Evolutionary conservation across 2,329 filamentous ascomycete genomes (phyloP), one percentile per base, ranked within the genome.

Genomic region (Ceratocystiopsis brevicomis): DNA sequence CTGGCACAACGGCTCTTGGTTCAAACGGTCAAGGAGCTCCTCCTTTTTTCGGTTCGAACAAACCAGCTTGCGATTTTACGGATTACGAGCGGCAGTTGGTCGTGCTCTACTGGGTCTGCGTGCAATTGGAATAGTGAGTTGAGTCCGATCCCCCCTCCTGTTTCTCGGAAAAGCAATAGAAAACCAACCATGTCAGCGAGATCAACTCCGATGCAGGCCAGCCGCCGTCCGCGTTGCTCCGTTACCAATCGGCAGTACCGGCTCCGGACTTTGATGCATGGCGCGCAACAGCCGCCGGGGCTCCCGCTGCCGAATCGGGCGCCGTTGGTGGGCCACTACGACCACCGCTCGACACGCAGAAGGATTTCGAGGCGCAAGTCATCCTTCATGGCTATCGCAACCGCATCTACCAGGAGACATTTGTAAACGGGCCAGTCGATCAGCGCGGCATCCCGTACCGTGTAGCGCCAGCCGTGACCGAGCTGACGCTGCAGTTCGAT

Each of bases 81-180:
- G 41, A 39, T 3, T 44, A 45, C 6, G 49, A 49, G 25, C 42
- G 36, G 2, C 43, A 49, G 19, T 17, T 51, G 13, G 42, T 45
- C 5, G 14, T 43, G 8, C 42, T 51, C 3, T 51, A 47, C 25
- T 51, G 49, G 49, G 43, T 32, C 1, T 49, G 48, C 32, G 46
- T 48, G 3, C 43, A 47, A 19, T 30, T 51, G 15, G 49, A 51
- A 19, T 47, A 38, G 49, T 50, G 18, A 44, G 49, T 46, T 50
- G 18, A 44, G 49, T 46, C 12, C 11, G 10, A 35, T 21, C 21
- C 5, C 15, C 15, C 21, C 8, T 17, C 30, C 1, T 19, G 32
- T 4, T 14, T 36, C 32, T 4, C 5, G n/a, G 35, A 38, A 10
- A 18, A 17, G 3, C 1, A 18, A n/a, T n/a, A n/a, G n/a, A 3